These are phyloP conservation scores for Ceratocystis eucalypticola DNA, from an alignment of 2,329 filamentous ascomycete species.

Conservation along the genomic window DNA sequence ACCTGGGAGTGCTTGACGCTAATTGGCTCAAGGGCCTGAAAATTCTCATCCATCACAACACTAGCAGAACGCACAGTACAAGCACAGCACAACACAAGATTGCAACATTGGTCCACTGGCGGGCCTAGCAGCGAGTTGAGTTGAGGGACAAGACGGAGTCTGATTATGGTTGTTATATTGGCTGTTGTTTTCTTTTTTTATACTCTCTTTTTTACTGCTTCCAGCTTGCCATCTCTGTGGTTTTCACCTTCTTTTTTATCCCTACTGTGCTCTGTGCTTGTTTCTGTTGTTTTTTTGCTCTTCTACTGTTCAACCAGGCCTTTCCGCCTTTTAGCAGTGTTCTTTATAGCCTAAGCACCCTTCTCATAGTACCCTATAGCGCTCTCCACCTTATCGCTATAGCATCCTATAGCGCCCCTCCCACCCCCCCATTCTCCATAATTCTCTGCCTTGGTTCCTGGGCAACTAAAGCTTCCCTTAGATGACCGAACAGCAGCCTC, in stretches of 20 bases:
- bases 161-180: background rate
- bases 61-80: background rate
- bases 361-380: background rate
- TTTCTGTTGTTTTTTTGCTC: background rate
- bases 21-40: background rate
- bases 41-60: background rate
- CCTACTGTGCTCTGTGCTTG: background rate
- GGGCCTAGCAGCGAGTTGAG: too few relatives aligned
- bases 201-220: background rate
- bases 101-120: too few relatives aligned
- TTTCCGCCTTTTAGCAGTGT: background rate
- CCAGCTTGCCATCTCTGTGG: background rate
- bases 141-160: background rate
- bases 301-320: background rate
- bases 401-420: background rate
- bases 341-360: background rate
- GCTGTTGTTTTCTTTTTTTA: background rate
- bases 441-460: constrained; percentile 19
- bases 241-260: background rate
- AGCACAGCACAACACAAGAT: background rate
- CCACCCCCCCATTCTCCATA: background rate
- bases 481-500: constrained; percentile 16
- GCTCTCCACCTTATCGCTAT: background rate
- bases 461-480: constrained; percentile 15
- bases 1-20: too few relatives aligned